A percentile compares a stretch with the other conserved stretches of the same genome.
phyloP scores from a whole-genome alignment of 2,329 filamentous ascomycete genomes.

The Boeremia lycopersici region DNA sequence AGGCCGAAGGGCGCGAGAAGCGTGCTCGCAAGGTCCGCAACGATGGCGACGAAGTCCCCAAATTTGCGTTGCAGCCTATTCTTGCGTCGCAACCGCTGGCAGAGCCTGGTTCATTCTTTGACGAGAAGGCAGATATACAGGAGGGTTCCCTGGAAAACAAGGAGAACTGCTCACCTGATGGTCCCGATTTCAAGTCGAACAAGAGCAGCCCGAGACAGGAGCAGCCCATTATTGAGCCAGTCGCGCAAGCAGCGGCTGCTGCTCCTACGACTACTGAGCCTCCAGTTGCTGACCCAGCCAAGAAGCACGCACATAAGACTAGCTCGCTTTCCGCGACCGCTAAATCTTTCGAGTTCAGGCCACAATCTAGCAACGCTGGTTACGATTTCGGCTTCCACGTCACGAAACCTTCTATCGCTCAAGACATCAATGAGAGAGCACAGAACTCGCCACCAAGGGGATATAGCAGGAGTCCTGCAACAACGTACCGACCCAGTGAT shows the following conservation, averaged over 20 bases:
- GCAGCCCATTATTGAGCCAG: constrained; percentile 20
- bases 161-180: constrained; percentile 44
- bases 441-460: constrained; percentile 27
- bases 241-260: constrained; percentile 25
- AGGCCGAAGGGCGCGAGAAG: constrained; percentile 74
- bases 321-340: constrained; percentile 73
- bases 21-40: constrained; percentile 69
- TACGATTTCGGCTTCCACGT: constrained; percentile 49
- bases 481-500: constrained; percentile 49
- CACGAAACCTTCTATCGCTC: constrained; percentile 43
- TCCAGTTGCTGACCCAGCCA: constrained; percentile 30
- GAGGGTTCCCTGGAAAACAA: constrained; percentile 41
- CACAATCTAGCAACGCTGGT: constrained; percentile 34
- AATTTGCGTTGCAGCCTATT: constrained; percentile 65
- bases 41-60: constrained; percentile 74
- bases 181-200: constrained; percentile 28
- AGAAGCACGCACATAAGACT: constrained; percentile 44
- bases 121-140: constrained; percentile 27
- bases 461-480: constrained; percentile 46
- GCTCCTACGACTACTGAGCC: constrained; percentile 34
- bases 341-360: constrained; percentile 66
- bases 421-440: constrained; percentile 11
- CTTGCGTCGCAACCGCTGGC: constrained; percentile 47
- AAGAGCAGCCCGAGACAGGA: constrained; percentile 38
- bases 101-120: constrained; percentile 35